These are phyloP conservation scores for Tolypocladium paradoxum DNA, from an alignment of 2,329 filamentous ascomycete genomes.

Conservation along the genomic window DNA sequence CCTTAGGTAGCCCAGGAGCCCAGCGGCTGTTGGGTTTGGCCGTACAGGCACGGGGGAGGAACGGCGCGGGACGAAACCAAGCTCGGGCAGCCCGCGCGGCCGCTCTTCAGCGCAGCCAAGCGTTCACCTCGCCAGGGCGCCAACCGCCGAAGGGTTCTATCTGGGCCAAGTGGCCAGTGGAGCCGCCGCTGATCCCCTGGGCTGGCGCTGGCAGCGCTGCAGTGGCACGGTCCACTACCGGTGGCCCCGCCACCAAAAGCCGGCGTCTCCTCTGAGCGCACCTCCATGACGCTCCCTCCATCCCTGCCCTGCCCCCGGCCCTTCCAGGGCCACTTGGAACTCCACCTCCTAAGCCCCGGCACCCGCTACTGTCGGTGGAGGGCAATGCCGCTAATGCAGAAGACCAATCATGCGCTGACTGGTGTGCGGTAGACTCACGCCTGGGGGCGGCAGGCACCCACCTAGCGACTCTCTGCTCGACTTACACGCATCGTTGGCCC, in stretches of 20 bases:
- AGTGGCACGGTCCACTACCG: constrained; percentile 4
- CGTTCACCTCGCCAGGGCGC: neutral
- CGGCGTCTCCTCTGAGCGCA: too few species aligned
- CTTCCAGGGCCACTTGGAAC: neutral
- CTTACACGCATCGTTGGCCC: neutral
- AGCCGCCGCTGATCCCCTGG: neutral
- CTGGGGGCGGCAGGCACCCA: neutral
- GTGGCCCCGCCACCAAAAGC: constrained; percentile 3
- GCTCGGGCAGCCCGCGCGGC: neutral
- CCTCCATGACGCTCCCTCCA: too few species aligned
- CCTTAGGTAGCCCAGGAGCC: too few species aligned
- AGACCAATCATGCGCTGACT: constrained; percentile 1
- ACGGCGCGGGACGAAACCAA: constrained; percentile 4
- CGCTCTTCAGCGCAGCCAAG: neutral
- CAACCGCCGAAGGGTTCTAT: neutral
- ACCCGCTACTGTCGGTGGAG: neutral
- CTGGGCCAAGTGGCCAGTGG: neutral
- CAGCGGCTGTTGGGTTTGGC: neutral
- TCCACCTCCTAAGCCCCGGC: neutral
- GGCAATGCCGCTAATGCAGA: neutral
- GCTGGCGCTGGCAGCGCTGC: neutral
- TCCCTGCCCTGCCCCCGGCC: neutral
- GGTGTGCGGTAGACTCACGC: neutral
- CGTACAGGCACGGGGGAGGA: neutral
- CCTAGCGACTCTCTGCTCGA: neutral